Evolutionary conservation across 352 stramenopile genomes (phyloP).

Genomic region (Globisporangium cystogenes): DNA sequence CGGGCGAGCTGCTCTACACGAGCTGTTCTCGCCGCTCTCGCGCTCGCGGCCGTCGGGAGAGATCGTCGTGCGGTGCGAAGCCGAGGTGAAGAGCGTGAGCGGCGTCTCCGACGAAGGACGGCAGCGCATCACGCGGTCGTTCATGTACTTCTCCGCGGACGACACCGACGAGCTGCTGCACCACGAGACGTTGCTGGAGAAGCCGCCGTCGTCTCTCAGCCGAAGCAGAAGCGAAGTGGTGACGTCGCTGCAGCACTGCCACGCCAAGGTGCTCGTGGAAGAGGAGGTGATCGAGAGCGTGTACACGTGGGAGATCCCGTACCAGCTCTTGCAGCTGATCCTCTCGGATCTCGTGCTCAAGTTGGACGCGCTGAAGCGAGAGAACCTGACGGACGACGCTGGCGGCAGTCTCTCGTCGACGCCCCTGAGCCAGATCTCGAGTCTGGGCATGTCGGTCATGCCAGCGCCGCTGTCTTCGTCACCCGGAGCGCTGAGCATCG

Average conservation of each 20-base stretch:
- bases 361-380: slow-evolving; percentile 52
- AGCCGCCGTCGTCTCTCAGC: slow-evolving; percentile 3
- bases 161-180: slow-evolving; percentile 7
- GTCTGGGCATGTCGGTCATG: slow-evolving; percentile 22
- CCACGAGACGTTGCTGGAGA: neutral
- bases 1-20: slow-evolving; percentile 40
- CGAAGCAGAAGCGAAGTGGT: slow-evolving; percentile 36
- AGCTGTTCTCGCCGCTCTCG: slow-evolving; percentile 59
- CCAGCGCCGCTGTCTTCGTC: slow-evolving; percentile 20
- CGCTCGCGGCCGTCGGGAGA: slow-evolving; percentile 56
- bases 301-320: slow-evolving; percentile 86
- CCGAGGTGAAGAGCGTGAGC: slow-evolving; percentile 39
- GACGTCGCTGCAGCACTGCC: slow-evolving; percentile 27
- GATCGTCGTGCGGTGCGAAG: slow-evolving; percentile 77
- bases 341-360: slow-evolving; percentile 68
- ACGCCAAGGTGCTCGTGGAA: slow-evolving; percentile 73
- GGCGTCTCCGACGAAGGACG: slow-evolving; percentile 29
- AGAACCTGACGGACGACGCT: slow-evolving; percentile 29
- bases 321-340: slow-evolving; percentile 79
- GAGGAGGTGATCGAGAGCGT: slow-evolving; percentile 86
- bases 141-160: slow-evolving; percentile 63
- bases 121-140: slow-evolving; percentile 69
- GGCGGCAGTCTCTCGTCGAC: slow-evolving; percentile 36
- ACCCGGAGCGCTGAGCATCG: slow-evolving; percentile 21
- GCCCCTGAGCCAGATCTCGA: slow-evolving; percentile 49